These are phyloP conservation scores for Xylariaceae sp. DNA, from an alignment of 2,329 filamentous ascomycete genomes.

Conservation along the genomic window DNA sequence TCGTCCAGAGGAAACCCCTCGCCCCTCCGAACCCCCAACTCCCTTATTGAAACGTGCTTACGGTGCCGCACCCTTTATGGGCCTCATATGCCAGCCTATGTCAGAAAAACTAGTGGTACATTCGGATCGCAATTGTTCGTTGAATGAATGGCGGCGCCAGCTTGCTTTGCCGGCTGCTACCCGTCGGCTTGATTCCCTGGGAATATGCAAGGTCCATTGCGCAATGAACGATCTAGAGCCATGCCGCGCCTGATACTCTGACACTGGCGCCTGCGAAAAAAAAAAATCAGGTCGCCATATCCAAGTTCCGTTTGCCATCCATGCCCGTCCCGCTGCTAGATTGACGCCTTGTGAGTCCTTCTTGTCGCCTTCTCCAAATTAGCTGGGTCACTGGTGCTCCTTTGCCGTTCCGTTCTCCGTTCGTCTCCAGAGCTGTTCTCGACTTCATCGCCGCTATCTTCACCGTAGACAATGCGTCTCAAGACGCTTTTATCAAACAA, in stretches of 20 bases:
- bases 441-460: slow-evolving; percentile 48
- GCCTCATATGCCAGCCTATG: not conserved
- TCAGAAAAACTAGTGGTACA: not conserved
- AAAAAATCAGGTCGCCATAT: slow-evolving; percentile 4
- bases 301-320: not conserved
- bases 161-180: not conserved
- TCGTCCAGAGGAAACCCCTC: not conserved
- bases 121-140: not conserved
- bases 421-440: slow-evolving; percentile 53
- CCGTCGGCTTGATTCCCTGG: not conserved
- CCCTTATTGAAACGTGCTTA: not conserved
- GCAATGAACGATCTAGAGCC: not conserved
- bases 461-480: slow-evolving; percentile 79
- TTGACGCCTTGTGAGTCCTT: slow-evolving; percentile 24
- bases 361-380: slow-evolving; percentile 31
- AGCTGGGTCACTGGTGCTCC: slow-evolving; percentile 50
- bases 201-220: not conserved
- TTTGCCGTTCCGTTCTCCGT: slow-evolving; percentile 58
- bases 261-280: not conserved
- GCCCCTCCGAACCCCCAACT: not conserved
- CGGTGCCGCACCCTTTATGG: not conserved
- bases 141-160: not conserved
- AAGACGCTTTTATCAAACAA: slow-evolving; percentile 91
- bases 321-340: slow-evolving; percentile 17
- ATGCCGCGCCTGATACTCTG: not conserved